A percentile compares a stretch with the other conserved stretches of the same genome.
Evolutionary conservation across 352 stramenopile genomes (phyloP).

Genomic region (Thalassiosira allenii): DNA sequence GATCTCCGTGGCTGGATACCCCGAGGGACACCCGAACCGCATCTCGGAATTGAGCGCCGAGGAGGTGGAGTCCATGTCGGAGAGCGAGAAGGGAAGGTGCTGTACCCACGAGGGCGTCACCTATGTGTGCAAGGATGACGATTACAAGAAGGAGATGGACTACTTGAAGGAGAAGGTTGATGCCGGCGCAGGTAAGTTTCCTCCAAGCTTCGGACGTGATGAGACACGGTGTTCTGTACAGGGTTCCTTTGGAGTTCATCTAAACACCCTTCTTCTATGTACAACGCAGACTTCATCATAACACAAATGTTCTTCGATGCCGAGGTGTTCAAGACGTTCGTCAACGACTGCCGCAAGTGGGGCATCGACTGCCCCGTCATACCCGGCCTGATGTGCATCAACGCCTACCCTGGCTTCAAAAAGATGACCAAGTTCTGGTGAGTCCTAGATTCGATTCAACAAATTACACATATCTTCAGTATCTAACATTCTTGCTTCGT

Average conservation of each 20-base stretch:
- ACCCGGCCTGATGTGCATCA: constrained; percentile 99
- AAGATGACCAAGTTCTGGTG: constrained; percentile 99
- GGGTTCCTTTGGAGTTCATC: no score
- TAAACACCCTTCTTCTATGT: no score
- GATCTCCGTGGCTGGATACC: constrained; percentile 97
- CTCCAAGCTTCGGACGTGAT: no score
- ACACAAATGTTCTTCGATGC: constrained; percentile 99
- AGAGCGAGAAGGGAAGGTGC: constrained; percentile 76
- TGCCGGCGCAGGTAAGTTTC: constrained; percentile 89
- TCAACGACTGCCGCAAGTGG: constrained; percentile 89
- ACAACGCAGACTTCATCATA: constrained; percentile 93
- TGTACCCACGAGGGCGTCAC: constrained; percentile 81
- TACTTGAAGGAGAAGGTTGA: constrained; percentile 98
- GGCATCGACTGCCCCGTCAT: constrained; percentile 97
- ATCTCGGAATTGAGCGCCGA: constrained; percentile 76
- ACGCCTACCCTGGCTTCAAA: constrained; percentile 96
- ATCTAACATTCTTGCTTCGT: no score
- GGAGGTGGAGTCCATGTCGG: constrained; percentile 78
- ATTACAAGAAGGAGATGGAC: constrained; percentile 93
- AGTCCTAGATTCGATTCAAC: no score
- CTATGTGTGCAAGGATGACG: constrained; percentile 88
- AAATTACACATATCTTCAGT: no score
- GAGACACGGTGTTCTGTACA: no score
- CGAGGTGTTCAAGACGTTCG: constrained; percentile 94
- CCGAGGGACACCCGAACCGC: constrained; percentile 95